A percentile compares a stretch with the other conserved stretches of the same genome.
Conservation (phyloP, 2,329 filamentous ascomycete genomes). For the Xenosphaeropsis pyriputrescens region DNA sequence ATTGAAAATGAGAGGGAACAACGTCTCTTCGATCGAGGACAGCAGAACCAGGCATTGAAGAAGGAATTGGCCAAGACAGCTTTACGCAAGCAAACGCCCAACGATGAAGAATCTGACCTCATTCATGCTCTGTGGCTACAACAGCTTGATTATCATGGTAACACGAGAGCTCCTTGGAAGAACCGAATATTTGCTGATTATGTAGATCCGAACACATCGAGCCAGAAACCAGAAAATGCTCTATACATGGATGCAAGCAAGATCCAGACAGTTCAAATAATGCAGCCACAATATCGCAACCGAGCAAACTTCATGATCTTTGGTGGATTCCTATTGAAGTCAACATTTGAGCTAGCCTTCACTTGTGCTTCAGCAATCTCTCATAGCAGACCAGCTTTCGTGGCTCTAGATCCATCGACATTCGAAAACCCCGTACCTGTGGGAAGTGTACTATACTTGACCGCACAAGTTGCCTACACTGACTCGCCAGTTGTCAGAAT, state of each 20-base stretch:
- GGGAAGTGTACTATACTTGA: slow-evolving; percentile 54
- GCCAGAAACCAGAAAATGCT: slow-evolving; percentile 39
- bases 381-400: slow-evolving; percentile 50
- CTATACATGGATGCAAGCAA: slow-evolving; percentile 46
- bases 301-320: slow-evolving; percentile 64
- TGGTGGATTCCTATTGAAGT: slow-evolving; percentile 55
- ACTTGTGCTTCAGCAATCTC: slow-evolving; percentile 55
- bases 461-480: slow-evolving; percentile 52
- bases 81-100: slow-evolving; percentile 48
- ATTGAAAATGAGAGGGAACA: slow-evolving; percentile 49
- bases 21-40: slow-evolving; percentile 42
- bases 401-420: slow-evolving; percentile 54
- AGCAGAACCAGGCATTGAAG: slow-evolving; percentile 50
- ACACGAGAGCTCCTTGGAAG: slow-evolving; percentile 6
- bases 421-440: slow-evolving; percentile 62
- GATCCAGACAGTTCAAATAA: slow-evolving; percentile 53
- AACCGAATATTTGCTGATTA: slow-evolving; percentile 5
- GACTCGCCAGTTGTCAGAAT: slow-evolving; percentile 34
- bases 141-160: slow-evolving; percentile 44
- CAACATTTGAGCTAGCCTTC: slow-evolving; percentile 60
- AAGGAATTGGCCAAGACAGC: slow-evolving; percentile 44
- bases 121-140: slow-evolving; percentile 59
- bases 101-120: slow-evolving; percentile 53
- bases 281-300: slow-evolving; percentile 59
- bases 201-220: slow-evolving; percentile 34